A percentile compares a stretch with the other conserved stretches of the same genome.
These are phyloP conservation scores for Takashimella koratensis DNA, from an alignment of 1,284 basidiomycete species.

Conservation along the genomic window DNA sequence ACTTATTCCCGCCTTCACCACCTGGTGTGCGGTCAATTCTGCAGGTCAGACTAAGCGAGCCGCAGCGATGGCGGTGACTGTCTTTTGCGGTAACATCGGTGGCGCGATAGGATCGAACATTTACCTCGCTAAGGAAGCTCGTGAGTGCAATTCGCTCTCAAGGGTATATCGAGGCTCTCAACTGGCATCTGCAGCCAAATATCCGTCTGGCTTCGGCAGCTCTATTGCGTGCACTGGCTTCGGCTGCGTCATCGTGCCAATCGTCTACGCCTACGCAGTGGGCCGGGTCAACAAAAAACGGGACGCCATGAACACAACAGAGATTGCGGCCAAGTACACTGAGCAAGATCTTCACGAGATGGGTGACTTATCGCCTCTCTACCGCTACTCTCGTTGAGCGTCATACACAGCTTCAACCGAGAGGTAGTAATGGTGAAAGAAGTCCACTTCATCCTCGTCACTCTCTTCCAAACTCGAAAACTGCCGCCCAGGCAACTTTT, in stretches of 20 bases:
- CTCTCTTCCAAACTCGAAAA: too few relatives aligned
- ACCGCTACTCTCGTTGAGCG: too few relatives aligned
- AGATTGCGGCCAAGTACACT: slow-evolving; percentile 28
- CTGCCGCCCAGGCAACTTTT: too few relatives aligned
- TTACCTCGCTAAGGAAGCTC: slow-evolving; percentile 6
- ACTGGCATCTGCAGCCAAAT: too few relatives aligned
- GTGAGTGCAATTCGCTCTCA: too few relatives aligned
- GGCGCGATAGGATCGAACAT: slow-evolving; percentile 25
- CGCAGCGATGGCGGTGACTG: slow-evolving; percentile 22
- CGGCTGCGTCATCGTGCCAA: slow-evolving; percentile 11
- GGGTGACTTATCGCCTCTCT: slow-evolving; percentile 31
- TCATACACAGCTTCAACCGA: too few relatives aligned
- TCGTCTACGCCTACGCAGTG: slow-evolving; percentile 8
- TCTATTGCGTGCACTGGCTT: slow-evolving; percentile 25
- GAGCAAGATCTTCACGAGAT: slow-evolving; percentile 20
- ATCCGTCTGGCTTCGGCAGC: slow-evolving; percentile 28
- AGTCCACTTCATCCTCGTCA: too few relatives aligned
- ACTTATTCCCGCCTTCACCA: slow-evolving; percentile 24
- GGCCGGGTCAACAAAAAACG: slow-evolving; percentile 24
- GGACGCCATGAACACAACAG: slow-evolving; percentile 21
- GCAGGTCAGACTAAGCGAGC: slow-evolving; percentile 33
- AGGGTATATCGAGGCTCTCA: too few relatives aligned
- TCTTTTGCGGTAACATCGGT: slow-evolving; percentile 25
- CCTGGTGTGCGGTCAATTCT: slow-evolving; percentile 28
- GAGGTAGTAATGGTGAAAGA: too few relatives aligned